Evolutionary conservation across 441 rosid species (phyloP), one percentile per base, ranked within the genome.

Genomic region (Bocquillonia castaneifolia): DNA sequence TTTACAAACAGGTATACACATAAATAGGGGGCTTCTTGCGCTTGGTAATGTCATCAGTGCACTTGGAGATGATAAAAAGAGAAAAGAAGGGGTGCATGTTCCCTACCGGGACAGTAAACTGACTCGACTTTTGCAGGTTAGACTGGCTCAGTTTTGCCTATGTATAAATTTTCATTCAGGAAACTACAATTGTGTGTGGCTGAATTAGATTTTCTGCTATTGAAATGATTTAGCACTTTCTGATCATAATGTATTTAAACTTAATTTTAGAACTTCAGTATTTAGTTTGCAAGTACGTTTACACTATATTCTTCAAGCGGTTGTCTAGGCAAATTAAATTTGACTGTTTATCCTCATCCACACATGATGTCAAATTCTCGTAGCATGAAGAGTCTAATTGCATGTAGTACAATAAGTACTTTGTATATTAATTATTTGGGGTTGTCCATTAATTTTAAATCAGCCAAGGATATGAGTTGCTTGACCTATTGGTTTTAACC

Each of bases 1-100:
- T 56, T 77, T 72, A 62, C 62, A 63, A 66, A 67, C 83, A 95
- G 99, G 99, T 65, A 87, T 95, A 72, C 98, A 95, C 83, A 95
- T 95, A 70, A 95, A 95, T 68, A 90, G 78, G 83, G 99, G 99
- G 26, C 96, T 95, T 63, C 97, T 95, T 74, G 99, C 99, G 18
- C 99, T 95, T 72, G 99, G 99, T 74, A 95, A 95, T 72, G 99
- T 95, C 63, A 95, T 95, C 70, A 95, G 99, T 59, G 98, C 98
- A 23, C 97, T 95, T 5, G 99, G 99, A 44, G 99, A 95, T 66
- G 99, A 92, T 69, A 95, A 90, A 84, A 95, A 86, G 77, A 95
- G 98, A 26, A 95, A 90, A 84, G 98, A 92, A 63, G 88, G 96
- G 52, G 84, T 78, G 31, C 99, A 92, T 76, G 97, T 95, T 79